Conservation (phyloP, 805 yeast genomes). For the Ascoidea rubescens region DNA sequence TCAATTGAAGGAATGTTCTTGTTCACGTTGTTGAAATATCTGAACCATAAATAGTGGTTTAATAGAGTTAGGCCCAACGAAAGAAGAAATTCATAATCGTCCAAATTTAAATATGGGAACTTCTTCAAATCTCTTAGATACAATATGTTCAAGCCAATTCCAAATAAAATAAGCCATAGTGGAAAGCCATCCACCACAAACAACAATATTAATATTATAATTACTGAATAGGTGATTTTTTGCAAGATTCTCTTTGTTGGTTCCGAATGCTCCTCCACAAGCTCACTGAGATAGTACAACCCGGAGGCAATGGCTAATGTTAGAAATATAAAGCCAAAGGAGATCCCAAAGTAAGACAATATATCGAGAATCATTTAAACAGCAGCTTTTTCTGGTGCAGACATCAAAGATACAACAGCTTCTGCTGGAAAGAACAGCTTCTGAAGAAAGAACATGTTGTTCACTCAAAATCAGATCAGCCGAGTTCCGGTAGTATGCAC, state of each 20-base stretch:
- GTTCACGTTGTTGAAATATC: conserved; percentile 58
- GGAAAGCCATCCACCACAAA: conserved; percentile 74
- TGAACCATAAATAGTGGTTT: conserved; percentile 87
- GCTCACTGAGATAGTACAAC: conserved; percentile 76
- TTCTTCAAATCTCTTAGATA: conserved; percentile 65
- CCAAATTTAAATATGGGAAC: conserved; percentile 74
- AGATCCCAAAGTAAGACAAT: conserved; percentile 45
- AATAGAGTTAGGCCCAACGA: conserved; percentile 61
- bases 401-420: no score
- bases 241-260: conserved; percentile 61
- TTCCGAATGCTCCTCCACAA: conserved; percentile 87
- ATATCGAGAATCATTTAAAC: conserved; percentile 39
- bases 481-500: no score
- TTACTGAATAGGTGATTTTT: conserved; percentile 49
- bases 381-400: not conserved
- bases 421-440: no score
- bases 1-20: conserved; percentile 52
- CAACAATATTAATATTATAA: conserved; percentile 38
- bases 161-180: conserved; percentile 45
- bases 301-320: conserved; percentile 78
- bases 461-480: no score
- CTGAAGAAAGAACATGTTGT: no score
- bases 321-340: conserved; percentile 45
- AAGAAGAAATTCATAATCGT: conserved; percentile 54
- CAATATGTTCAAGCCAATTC: conserved; percentile 55